Evolutionary conservation across 345 rosid genomes (phyloP).

Genomic region (Gossypioides kirkii): DNA sequence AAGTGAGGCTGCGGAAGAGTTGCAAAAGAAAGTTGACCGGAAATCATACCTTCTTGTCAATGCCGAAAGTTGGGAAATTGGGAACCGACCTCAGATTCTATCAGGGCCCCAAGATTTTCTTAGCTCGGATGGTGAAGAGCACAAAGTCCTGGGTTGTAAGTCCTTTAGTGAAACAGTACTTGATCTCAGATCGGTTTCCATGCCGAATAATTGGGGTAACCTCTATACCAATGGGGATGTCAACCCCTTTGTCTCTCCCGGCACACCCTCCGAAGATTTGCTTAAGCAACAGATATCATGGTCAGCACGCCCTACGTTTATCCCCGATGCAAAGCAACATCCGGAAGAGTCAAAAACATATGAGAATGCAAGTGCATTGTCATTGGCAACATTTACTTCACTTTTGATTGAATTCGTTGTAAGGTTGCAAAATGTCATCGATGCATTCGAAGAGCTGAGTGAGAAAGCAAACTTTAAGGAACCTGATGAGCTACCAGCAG

Average conservation of each 20-base stretch:
- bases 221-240: neutral
- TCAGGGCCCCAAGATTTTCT: slow-evolving; percentile 51
- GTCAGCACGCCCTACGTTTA: slow-evolving; percentile 39
- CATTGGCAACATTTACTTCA: slow-evolving; percentile 79
- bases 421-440: slow-evolving; percentile 67
- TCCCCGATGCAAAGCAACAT: slow-evolving; percentile 20
- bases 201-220: slow-evolving; percentile 25
- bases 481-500: slow-evolving; percentile 29
- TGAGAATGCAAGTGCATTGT: slow-evolving; percentile 85
- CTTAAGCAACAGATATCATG: slow-evolving; percentile 52
- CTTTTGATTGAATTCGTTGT: slow-evolving; percentile 86
- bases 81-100: slow-evolving; percentile 42
- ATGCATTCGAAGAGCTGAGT: slow-evolving; percentile 64
- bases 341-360: slow-evolving; percentile 63
- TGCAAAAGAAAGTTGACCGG: slow-evolving; percentile 71
- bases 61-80: slow-evolving; percentile 86
- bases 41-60: slow-evolving; percentile 82
- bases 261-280: slow-evolving; percentile 19
- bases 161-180: slow-evolving; percentile 76
- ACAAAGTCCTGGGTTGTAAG: slow-evolving; percentile 43
- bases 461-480: slow-evolving; percentile 63
- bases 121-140: slow-evolving; percentile 41
- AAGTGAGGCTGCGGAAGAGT: slow-evolving; percentile 69
- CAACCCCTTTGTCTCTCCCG: slow-evolving; percentile 19
- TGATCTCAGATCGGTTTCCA: slow-evolving; percentile 38